phyloP scores from a whole-genome alignment of 495 filamentous ascomycete species.

The Gamarada debralockiae region DNA sequence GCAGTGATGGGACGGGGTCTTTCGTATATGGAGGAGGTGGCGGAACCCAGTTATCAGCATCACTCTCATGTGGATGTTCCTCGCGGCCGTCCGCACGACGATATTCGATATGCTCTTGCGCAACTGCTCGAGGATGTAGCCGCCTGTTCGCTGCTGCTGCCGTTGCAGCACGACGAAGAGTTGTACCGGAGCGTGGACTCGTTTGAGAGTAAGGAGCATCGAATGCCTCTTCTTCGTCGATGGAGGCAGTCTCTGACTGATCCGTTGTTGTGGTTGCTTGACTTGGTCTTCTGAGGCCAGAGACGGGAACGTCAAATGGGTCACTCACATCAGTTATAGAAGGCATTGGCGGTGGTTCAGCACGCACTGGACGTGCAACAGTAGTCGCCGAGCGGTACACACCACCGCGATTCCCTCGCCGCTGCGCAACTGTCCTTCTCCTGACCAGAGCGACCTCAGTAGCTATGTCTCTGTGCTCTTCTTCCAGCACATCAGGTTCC shows the following conservation, averaged over 20 bases:
- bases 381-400: constrained; percentile 14
- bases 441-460: constrained; percentile 80
- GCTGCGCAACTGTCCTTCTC: constrained; percentile 64
- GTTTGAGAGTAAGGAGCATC: constrained; percentile 75
- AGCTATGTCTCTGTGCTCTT: constrained; percentile 73
- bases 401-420: constrained; percentile 28
- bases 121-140: constrained; percentile 43
- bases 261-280: constrained; percentile 23
- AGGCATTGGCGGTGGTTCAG: constrained; percentile 16
- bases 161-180: constrained; percentile 73
- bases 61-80: constrained; percentile 79
- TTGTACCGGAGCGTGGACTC: constrained; percentile 71
- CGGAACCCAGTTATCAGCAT: constrained; percentile 90
- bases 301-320: constrained; percentile 14
- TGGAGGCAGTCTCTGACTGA: constrained; percentile 27
- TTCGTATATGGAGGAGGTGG: constrained; percentile 85
- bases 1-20: constrained; percentile 50
- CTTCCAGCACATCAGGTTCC: constrained; percentile 64
- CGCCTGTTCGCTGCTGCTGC: constrained; percentile 67
- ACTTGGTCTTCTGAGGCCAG: constrained; percentile 29
- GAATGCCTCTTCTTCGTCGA: constrained; percentile 52
- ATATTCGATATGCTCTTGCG: constrained; percentile 22
- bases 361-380: constrained; percentile 2
- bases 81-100: constrained; percentile 54
- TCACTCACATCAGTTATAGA: constrained; percentile 9